These are phyloP conservation scores for Chaetomium globosum DNA, from an alignment of 2,329 filamentous ascomycete genomes.

Conservation along the genomic window DNA sequence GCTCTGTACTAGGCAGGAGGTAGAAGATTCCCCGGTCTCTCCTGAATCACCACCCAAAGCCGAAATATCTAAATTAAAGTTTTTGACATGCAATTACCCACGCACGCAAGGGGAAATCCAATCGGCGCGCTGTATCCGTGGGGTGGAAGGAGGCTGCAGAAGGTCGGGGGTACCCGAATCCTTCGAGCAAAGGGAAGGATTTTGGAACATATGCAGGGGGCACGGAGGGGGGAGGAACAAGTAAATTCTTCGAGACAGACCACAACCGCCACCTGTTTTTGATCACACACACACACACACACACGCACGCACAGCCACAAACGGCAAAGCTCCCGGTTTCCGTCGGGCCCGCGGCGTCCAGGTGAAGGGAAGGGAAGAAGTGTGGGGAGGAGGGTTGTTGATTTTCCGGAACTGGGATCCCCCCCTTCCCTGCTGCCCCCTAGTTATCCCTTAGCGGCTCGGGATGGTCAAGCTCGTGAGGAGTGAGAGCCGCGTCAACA, in stretches of 20 bases:
- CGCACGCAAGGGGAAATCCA: neutral
- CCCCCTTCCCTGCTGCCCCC: neutral
- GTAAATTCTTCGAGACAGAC: neutral
- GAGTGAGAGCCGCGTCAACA: neutral
- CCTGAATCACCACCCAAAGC: neutral
- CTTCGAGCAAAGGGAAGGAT: conserved; percentile 8
- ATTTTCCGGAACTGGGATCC: neutral
- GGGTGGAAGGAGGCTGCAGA: neutral
- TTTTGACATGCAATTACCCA: conserved; percentile 1
- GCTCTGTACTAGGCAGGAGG: neutral
- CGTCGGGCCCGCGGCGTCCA: neutral
- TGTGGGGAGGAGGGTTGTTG: neutral
- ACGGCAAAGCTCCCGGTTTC: neutral
- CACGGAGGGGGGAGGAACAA: neutral
- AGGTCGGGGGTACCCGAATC: neutral
- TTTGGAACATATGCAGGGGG: neutral
- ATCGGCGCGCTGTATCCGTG: neutral
- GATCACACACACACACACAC: neutral
- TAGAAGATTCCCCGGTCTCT: neutral
- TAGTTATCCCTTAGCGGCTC: neutral
- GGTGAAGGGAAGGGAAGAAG: neutral
- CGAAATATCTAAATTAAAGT: neutral
- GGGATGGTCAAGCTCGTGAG: neutral
- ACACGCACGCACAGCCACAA: neutral
- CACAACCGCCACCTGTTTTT: neutral